These are phyloP conservation scores for Microdochium nivale DNA, from an alignment of 2,329 filamentous ascomycete species.

Conservation along the genomic window DNA sequence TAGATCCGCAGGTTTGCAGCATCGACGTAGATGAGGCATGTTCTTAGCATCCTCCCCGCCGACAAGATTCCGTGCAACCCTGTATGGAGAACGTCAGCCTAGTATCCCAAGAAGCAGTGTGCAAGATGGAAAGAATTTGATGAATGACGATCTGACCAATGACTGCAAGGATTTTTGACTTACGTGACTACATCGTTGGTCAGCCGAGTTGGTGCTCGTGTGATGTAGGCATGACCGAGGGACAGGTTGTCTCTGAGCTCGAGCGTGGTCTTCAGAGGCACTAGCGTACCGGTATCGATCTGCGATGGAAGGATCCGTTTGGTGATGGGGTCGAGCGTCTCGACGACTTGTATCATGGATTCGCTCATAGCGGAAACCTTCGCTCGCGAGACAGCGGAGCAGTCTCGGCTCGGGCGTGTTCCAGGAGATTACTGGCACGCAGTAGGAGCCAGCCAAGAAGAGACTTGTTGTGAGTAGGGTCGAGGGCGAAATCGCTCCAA, in stretches of 20 bases:
- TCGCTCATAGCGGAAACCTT: constrained; percentile 20
- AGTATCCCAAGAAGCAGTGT: constrained; percentile 6
- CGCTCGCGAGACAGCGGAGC: background rate
- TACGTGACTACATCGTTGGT: constrained; percentile 68
- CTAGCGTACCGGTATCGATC: constrained; percentile 28
- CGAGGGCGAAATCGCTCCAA: background rate
- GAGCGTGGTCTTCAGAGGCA: constrained; percentile 56
- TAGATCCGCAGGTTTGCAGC: constrained; percentile 62
- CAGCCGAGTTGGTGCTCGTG: constrained; percentile 61
- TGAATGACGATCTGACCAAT: background rate
- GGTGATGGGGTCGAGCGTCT: constrained; percentile 25
- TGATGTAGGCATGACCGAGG: constrained; percentile 58
- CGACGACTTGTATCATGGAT: constrained; percentile 26
- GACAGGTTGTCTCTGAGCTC: constrained; percentile 52
- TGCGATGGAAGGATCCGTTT: constrained; percentile 19
- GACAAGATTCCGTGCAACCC: constrained; percentile 46
- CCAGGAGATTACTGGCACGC: background rate
- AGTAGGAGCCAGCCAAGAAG: background rate
- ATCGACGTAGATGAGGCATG: constrained; percentile 65
- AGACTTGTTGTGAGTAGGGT: background rate
- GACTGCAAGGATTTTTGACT: constrained; percentile 18
- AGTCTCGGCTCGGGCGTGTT: background rate
- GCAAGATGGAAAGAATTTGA: background rate
- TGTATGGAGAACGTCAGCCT: constrained; percentile 26
- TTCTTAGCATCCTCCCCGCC: constrained; percentile 55